Evolutionary conservation across 1,284 basidiomycete species (phyloP), one percentile per base, ranked within the genome.

Genomic region (Moesziomyces globuligerus): DNA sequence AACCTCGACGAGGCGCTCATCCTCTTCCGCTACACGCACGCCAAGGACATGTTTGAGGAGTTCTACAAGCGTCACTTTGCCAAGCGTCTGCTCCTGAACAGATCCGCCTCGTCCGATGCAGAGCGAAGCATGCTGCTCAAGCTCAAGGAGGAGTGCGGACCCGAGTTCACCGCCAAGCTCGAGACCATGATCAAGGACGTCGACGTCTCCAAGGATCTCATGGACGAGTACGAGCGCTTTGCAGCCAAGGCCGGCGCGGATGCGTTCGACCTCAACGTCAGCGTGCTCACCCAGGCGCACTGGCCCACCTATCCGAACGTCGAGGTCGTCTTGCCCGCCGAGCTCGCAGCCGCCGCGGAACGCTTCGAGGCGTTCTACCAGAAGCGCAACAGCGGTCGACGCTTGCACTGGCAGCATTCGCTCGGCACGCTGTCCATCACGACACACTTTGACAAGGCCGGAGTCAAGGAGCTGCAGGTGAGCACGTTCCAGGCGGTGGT

Each of bases 1-100:
- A 83, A 88, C 45, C 85, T 98, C 42, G 89, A 93, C 73, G 87
- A 86, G n/a, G 91, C 89, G 7, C 86, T 98, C 40, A 88, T 86
- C 18, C 83, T 98, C 44, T 95, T 96, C 83, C 86, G 93, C 41
- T 96, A 89, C 82, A 94, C 93, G 79, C 57, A 73, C 34, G 74
- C 76, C 58, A 85, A 85, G 66, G 84, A 85, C 58, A 74, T 80
- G 68, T 81, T 80, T 49, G 89, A 94, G 75, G 91, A 91, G 28
- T 98, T 96, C 84, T 99, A 98, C 83, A 91, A 92, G 79, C 89
- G 91, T 9, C 89, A 90, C 44, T 85, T 98, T 50, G 92, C 94
- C 18, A 96, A 93, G 85, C 88, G 95, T 36, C 82, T 99, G 53
- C 84, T 99, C 36, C 85, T 97, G 18, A 89, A 89, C 74, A 90